These are phyloP conservation scores for Capsicum chinense DNA, from an alignment of 257 asterid genomes.

Conservation along the genomic window DNA sequence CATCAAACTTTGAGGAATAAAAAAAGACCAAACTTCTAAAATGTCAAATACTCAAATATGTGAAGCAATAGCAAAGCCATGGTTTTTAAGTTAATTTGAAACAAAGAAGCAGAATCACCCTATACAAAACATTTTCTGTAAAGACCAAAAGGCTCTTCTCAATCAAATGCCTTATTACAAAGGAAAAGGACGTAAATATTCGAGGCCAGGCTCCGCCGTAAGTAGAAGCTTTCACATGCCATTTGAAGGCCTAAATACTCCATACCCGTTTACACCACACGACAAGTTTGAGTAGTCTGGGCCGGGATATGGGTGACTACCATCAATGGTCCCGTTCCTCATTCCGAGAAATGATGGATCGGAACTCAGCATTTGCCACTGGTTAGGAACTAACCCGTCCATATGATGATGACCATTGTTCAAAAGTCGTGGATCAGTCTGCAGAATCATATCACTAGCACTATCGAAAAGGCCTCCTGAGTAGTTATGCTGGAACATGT, in stretches of 20 bases:
- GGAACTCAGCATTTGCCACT: constrained; percentile 73
- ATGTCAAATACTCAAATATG: constrained; percentile 25
- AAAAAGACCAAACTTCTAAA: constrained; percentile 12
- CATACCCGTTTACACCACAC: constrained; percentile 63
- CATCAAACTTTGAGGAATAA: neutral
- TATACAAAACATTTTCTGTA: constrained; percentile 43
- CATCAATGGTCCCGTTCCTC: constrained; percentile 53
- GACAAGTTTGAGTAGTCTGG: constrained; percentile 62
- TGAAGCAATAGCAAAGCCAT: constrained; percentile 22
- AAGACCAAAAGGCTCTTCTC: constrained; percentile 28
- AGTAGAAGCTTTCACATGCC: constrained; percentile 52
- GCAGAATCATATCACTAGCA: constrained; percentile 56
- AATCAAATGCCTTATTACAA: constrained; percentile 33
- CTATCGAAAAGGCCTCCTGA: constrained; percentile 56
- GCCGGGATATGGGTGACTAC: constrained; percentile 52
- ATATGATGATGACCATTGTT: constrained; percentile 69
- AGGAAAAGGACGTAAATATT: constrained; percentile 27
- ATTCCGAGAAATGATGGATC: constrained; percentile 49
- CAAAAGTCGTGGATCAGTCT: constrained; percentile 46
- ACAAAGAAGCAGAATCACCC: constrained; percentile 42
- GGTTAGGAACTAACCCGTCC: constrained; percentile 59
- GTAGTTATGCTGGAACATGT: constrained; percentile 49
- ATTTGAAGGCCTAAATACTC: constrained; percentile 74
- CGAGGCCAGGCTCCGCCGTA: constrained; percentile 18
- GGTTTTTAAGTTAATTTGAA: constrained; percentile 17